Conservation (phyloP, 2,329 filamentous ascomycete species). For the Lachnellula cervina region DNA sequence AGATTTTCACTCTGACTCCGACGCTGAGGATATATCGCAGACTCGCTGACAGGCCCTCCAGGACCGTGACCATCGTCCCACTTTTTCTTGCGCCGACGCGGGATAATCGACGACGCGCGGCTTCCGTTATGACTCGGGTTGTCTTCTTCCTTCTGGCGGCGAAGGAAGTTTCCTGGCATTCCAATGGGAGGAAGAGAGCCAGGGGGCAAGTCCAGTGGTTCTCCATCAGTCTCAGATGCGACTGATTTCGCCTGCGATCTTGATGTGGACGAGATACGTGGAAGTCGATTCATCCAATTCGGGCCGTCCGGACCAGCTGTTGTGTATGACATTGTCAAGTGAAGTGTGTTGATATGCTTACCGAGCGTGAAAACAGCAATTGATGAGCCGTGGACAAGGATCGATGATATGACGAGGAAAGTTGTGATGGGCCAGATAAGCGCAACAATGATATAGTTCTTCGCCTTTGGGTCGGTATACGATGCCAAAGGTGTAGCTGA, state of each 20-base stretch:
- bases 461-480: slow-evolving; percentile 47
- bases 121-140: slow-evolving; percentile 48
- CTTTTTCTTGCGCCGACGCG: slow-evolving; percentile 59
- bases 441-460: slow-evolving; percentile 67
- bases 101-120: slow-evolving; percentile 55
- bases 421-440: slow-evolving; percentile 94
- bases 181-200: slow-evolving; percentile 69
- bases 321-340: slow-evolving; percentile 94
- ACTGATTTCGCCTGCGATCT: slow-evolving; percentile 78
- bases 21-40: slow-evolving; percentile 71
- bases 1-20: slow-evolving; percentile 24
- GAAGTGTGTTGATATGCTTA: slow-evolving; percentile 96
- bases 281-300: slow-evolving; percentile 91
- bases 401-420: slow-evolving; percentile 91
- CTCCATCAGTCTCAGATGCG: slow-evolving; percentile 72
- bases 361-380: slow-evolving; percentile 96
- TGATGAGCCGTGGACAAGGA: slow-evolving; percentile 94
- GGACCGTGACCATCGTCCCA: slow-evolving; percentile 69
- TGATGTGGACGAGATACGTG: slow-evolving; percentile 60
- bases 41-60: slow-evolving; percentile 84
- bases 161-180: slow-evolving; percentile 70
- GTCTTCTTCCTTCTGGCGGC: slow-evolving; percentile 76
- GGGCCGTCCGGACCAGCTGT: slow-evolving; percentile 82
- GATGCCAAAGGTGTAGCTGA: slow-evolving; percentile 65
- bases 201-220: slow-evolving; percentile 60